A percentile compares a stretch with the other conserved stretches of the same genome.
Evolutionary conservation across 805 yeast genomes (phyloP).

Genomic region (Jamesozyma jinghongensis): DNA sequence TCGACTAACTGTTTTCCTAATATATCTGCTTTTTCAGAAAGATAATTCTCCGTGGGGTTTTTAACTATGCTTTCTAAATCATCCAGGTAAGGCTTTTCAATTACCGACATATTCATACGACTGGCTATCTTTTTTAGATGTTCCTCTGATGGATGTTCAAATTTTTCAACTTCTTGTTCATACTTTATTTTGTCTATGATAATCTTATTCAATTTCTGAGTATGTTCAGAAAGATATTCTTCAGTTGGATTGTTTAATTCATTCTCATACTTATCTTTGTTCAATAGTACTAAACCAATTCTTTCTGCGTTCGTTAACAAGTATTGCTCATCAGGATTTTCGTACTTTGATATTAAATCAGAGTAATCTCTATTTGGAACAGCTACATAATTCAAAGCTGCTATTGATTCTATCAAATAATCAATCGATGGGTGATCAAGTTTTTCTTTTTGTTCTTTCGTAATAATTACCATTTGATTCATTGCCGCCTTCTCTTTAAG

Average conservation of each 20-base stretch:
- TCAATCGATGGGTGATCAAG: slow-evolving; percentile 23
- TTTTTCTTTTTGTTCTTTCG: background rate
- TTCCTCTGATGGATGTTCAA: slow-evolving; percentile 9
- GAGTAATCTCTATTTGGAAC: background rate
- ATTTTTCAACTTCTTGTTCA: slow-evolving; percentile 3
- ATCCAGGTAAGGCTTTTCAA: background rate
- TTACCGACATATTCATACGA: background rate
- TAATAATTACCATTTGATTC: background rate
- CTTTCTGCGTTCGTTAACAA: slow-evolving; percentile 10
- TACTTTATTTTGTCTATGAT: slow-evolving; percentile 9
- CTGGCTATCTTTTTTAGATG: slow-evolving; percentile 5
- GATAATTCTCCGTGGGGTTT: background rate
- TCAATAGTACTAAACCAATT: slow-evolving; percentile 22
- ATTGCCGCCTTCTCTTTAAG: background rate
- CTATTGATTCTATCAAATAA: slow-evolving; percentile 25
- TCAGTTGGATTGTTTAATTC: background rate
- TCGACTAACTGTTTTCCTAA: background rate
- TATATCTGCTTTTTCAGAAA: background rate
- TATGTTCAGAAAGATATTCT: background rate
- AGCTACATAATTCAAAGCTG: slow-evolving; percentile 23
- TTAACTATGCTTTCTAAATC: background rate
- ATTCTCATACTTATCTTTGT: slow-evolving; percentile 17
- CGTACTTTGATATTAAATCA: background rate
- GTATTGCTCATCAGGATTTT: background rate
- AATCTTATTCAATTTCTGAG: background rate